phyloP scores from a whole-genome alignment of 2,329 filamentous ascomycete species.

The Nemania bipapillata region DNA sequence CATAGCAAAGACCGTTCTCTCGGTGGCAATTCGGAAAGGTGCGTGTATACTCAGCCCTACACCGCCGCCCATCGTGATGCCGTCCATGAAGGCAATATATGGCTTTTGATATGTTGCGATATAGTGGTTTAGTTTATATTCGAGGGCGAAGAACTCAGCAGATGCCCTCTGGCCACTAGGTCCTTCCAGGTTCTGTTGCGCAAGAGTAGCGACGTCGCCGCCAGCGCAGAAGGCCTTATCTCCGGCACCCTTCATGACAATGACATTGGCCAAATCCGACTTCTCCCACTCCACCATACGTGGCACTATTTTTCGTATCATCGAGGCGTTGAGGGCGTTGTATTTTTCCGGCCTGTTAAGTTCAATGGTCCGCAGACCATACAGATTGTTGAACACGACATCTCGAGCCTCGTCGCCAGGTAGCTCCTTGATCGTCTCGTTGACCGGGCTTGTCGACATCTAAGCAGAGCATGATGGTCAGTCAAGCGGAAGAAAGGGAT shows the following conservation, averaged over 20 bases:
- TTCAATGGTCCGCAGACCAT: slow-evolving; percentile 90
- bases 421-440: slow-evolving; percentile 62
- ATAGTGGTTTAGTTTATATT: slow-evolving; percentile 95
- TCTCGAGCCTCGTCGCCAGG: slow-evolving; percentile 82
- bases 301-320: slow-evolving; percentile 93
- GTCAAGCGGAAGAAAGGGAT: background rate
- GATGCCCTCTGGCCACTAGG: slow-evolving; percentile 77
- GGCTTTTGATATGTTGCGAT: slow-evolving; percentile 95
- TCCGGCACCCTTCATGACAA: slow-evolving; percentile 91
- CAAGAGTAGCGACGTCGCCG: slow-evolving; percentile 86
- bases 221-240: slow-evolving; percentile 89
- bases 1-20: slow-evolving; percentile 96
- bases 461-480: slow-evolving; percentile 38
- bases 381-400: slow-evolving; percentile 89
- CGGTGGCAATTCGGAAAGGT: slow-evolving; percentile 94
- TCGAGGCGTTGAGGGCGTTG: slow-evolving; percentile 92
- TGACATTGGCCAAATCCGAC: slow-evolving; percentile 90
- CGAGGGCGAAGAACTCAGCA: slow-evolving; percentile 86
- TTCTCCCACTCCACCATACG: slow-evolving; percentile 92
- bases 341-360: slow-evolving; percentile 92
- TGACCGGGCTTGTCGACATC: slow-evolving; percentile 53
- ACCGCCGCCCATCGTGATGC: slow-evolving; percentile 97
- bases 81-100: slow-evolving; percentile 95
- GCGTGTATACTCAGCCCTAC: slow-evolving; percentile 95
- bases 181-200: slow-evolving; percentile 75